Percentiles rank a stretch among this genome's conserved stretches.
phyloP scores from a whole-genome alignment of 768 basidiomycete species.

The Lepiota brunneoincarnata region DNA sequence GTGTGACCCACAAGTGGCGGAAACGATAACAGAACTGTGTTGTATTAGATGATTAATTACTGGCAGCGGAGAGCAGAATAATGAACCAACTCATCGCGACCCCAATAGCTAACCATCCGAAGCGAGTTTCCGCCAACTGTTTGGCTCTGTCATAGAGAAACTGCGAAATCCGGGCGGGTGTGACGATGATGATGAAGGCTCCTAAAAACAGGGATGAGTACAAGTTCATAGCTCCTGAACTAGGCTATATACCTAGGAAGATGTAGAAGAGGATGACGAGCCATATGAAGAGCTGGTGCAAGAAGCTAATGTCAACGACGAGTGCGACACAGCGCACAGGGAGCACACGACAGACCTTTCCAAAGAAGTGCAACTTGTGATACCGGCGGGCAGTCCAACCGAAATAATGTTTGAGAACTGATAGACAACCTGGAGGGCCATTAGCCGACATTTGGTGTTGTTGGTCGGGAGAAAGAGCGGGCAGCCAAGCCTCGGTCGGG shows the following conservation, averaged over 20 bases:
- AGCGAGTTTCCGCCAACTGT: slow-evolving; percentile 51
- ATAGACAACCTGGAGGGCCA: slow-evolving; percentile 14
- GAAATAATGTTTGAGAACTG: slow-evolving; percentile 31
- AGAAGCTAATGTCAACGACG: slow-evolving; percentile 6
- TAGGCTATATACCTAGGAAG: slow-evolving; percentile 29
- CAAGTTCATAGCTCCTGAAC: not conserved
- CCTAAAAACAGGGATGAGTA: slow-evolving; percentile 19
- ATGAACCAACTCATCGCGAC: slow-evolving; percentile 45
- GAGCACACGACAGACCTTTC: slow-evolving; percentile 43
- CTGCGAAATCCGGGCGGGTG: slow-evolving; percentile 68
- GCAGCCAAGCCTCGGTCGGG: not conserved
- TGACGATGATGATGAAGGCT: slow-evolving; percentile 46
- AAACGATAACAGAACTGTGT: slow-evolving; percentile 47
- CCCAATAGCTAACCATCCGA: slow-evolving; percentile 61
- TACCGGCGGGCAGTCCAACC: slow-evolving; percentile 39
- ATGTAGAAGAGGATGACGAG: slow-evolving; percentile 56
- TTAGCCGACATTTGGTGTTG: slow-evolving; percentile 22
- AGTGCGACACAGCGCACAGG: not conserved
- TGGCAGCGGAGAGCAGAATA: not conserved
- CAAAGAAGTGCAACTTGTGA: slow-evolving; percentile 44
- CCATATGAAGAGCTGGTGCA: slow-evolving; percentile 54
- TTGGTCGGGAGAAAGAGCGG: not conserved
- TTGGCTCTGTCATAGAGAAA: slow-evolving; percentile 67
- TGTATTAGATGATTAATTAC: slow-evolving; percentile 1
- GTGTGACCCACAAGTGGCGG: slow-evolving; percentile 69